A percentile compares a stretch with the other conserved stretches of the same genome.
These are phyloP conservation scores for Golubevia sp. DNA, from an alignment of 1,284 basidiomycete species.

Conservation along the genomic window DNA sequence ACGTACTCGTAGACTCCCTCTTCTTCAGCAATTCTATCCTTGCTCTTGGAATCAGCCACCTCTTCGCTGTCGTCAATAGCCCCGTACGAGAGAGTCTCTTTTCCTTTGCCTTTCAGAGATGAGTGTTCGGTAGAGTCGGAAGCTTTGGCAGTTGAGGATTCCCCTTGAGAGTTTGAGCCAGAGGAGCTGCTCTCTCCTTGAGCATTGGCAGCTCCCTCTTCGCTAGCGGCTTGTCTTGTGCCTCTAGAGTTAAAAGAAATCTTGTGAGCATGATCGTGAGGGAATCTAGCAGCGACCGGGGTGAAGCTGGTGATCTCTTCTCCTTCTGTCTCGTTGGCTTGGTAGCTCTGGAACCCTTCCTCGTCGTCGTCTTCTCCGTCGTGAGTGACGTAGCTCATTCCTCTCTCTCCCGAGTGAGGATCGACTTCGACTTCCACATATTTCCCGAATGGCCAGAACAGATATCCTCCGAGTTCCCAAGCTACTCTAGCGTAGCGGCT, in stretches of 20 bases:
- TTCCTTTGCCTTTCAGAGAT: no score
- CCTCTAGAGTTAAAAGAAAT: constrained; percentile 34
- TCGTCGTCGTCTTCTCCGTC: constrained; percentile 51
- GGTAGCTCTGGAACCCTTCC: constrained; percentile 33
- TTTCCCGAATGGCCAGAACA: constrained; percentile 98
- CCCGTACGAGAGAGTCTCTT: no score
- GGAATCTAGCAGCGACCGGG: constrained; percentile 41
- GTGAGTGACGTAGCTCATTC: background rate
- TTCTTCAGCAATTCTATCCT: constrained; percentile 12
- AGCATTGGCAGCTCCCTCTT: constrained; percentile 1
- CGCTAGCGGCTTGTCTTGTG: background rate
- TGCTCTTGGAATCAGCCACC: no score
- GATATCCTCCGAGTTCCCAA: constrained; percentile 91
- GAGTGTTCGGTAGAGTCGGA: no score
- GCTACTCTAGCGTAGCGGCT: constrained; percentile 82
- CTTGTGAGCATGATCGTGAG: constrained; percentile 38
- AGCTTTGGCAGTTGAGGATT: no score
- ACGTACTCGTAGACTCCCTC: constrained; percentile 49
- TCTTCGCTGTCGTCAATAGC: no score
- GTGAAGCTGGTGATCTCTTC: constrained; percentile 20
- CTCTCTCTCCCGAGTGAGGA: constrained; percentile 29
- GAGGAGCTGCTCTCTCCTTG: constrained; percentile 10
- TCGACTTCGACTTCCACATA: constrained; percentile 82
- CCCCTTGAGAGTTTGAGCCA: background rate
- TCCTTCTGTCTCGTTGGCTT: constrained; percentile 1